Conservation (phyloP, 2,329 filamentous ascomycete species). For the Colletotrichum aenigma region DNA sequence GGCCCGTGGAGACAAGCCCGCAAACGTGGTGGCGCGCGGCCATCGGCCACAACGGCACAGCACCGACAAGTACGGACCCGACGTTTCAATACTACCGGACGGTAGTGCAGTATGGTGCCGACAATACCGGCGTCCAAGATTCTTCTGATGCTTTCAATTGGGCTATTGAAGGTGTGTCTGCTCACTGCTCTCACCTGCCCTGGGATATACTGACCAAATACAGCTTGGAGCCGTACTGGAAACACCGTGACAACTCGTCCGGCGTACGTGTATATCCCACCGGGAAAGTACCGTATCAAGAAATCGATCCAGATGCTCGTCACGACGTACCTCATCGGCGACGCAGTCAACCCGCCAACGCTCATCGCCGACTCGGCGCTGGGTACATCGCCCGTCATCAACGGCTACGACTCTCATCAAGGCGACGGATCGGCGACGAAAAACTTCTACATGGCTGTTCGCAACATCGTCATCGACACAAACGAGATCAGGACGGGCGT, state of each 20-base stretch:
- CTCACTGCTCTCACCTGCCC: slow-evolving; percentile 1
- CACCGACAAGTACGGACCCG: slow-evolving; percentile 25
- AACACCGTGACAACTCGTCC: slow-evolving; percentile 29
- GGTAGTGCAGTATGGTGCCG: slow-evolving; percentile 28
- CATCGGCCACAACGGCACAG: slow-evolving; percentile 28
- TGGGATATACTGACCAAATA: neutral
- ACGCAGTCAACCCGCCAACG: slow-evolving; percentile 29
- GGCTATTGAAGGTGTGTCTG: slow-evolving; percentile 23
- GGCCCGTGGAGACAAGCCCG: slow-evolving; percentile 5
- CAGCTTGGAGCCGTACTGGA: slow-evolving; percentile 28
- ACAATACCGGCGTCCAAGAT: slow-evolving; percentile 27
- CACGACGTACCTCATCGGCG: slow-evolving; percentile 34
- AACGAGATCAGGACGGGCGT: slow-evolving; percentile 21
- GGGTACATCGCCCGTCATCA: slow-evolving; percentile 23
- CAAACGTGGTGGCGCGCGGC: slow-evolving; percentile 29
- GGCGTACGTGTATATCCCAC: slow-evolving; percentile 30
- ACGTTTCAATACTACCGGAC: slow-evolving; percentile 31
- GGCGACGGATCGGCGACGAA: slow-evolving; percentile 30
- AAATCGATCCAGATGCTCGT: slow-evolving; percentile 33
- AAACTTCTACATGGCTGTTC: slow-evolving; percentile 37
- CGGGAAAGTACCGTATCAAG: slow-evolving; percentile 33
- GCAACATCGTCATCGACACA: slow-evolving; percentile 33
- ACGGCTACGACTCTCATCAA: slow-evolving; percentile 27
- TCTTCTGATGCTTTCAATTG: slow-evolving; percentile 29
- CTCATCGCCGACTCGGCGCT: slow-evolving; percentile 27